phyloP scores from a whole-genome alignment of 2,329 filamentous ascomycete species.

The Gyromitra esculenta region DNA sequence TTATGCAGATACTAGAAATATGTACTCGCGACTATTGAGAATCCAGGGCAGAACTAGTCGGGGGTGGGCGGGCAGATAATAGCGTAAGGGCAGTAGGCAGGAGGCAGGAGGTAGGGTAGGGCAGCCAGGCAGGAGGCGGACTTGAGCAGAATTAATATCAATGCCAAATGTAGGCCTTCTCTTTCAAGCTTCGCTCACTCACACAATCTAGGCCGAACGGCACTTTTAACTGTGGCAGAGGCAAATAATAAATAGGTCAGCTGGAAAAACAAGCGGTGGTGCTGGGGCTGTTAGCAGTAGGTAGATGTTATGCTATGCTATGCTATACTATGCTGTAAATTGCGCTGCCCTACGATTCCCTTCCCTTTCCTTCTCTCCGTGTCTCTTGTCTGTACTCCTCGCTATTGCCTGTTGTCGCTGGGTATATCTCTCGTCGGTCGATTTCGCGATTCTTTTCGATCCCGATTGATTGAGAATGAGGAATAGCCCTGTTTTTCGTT shows the following conservation, averaged over 20 bases:
- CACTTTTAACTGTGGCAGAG: slow-evolving; percentile 47
- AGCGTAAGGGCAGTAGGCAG: neutral
- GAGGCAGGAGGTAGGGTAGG: slow-evolving; percentile 1
- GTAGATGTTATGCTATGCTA: neutral
- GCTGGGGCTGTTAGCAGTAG: neutral
- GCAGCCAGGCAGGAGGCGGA: slow-evolving; percentile 12
- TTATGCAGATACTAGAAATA: slow-evolving; percentile 46
- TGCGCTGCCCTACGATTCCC: slow-evolving; percentile 25
- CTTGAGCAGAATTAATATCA: slow-evolving; percentile 42
- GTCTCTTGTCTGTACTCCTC: slow-evolving; percentile 37
- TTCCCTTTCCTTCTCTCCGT: slow-evolving; percentile 32
- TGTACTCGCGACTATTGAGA: slow-evolving; percentile 40
- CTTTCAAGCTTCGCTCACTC: slow-evolving; percentile 38
- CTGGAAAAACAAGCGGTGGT: slow-evolving; percentile 29
- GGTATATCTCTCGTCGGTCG: slow-evolving; percentile 50
- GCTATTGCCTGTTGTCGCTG: slow-evolving; percentile 50
- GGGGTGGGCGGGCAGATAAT: slow-evolving; percentile 25
- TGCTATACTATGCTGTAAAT: slow-evolving; percentile 30
- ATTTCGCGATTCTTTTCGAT: slow-evolving; percentile 54
- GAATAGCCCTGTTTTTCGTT: slow-evolving; percentile 52
- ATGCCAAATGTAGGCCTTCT: slow-evolving; percentile 29
- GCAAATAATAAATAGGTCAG: slow-evolving; percentile 47
- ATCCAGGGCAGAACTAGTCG: slow-evolving; percentile 29
- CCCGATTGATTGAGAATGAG: slow-evolving; percentile 53
- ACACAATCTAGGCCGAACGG: slow-evolving; percentile 39